These are phyloP conservation scores for Ramichloridium luteum DNA, from an alignment of 2,329 filamentous ascomycete species.

Conservation along the genomic window DNA sequence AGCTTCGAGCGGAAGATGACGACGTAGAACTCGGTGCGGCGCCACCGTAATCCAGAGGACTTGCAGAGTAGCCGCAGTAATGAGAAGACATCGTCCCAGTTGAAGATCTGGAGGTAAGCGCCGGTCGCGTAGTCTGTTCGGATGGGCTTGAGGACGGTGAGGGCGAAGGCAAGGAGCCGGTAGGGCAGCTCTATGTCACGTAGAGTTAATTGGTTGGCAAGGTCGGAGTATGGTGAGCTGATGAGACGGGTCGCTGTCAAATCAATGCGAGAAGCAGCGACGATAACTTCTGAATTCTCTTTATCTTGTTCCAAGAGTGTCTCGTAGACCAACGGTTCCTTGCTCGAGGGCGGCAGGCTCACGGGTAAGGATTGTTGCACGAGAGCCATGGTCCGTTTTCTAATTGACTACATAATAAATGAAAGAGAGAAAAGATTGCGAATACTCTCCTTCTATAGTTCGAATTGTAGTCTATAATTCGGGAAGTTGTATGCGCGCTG, in stretches of 20 bases:
- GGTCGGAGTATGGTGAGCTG: slow-evolving; percentile 60
- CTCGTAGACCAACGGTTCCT: too few species aligned
- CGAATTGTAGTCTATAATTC: too few species aligned
- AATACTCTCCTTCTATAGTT: too few species aligned
- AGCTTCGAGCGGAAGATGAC: slow-evolving; percentile 73
- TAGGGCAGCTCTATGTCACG: slow-evolving; percentile 52
- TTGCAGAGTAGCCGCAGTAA: slow-evolving; percentile 40
- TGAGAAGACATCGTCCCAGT: slow-evolving; percentile 54
- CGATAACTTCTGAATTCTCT: too few species aligned
- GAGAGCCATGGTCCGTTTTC: too few species aligned
- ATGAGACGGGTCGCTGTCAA: slow-evolving; percentile 14
- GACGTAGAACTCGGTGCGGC: slow-evolving; percentile 52
- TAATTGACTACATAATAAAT: too few species aligned
- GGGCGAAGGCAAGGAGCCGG: slow-evolving; percentile 57
- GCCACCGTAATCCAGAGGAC: slow-evolving; percentile 10
- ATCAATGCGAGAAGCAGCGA: too few species aligned
- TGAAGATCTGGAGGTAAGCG: slow-evolving; percentile 62
- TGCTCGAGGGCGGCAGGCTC: too few species aligned
- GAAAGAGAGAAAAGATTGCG: too few species aligned
- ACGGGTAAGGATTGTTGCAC: too few species aligned
- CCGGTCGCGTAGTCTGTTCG: slow-evolving; percentile 65
- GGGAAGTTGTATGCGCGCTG: too few species aligned
- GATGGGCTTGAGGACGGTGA: slow-evolving; percentile 51
- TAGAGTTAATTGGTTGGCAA: slow-evolving; percentile 61
- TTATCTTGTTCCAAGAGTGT: too few species aligned